Evolutionary conservation across 352 stramenopile species (phyloP).

Genomic region (Salisapilia sapeloensis): DNA sequence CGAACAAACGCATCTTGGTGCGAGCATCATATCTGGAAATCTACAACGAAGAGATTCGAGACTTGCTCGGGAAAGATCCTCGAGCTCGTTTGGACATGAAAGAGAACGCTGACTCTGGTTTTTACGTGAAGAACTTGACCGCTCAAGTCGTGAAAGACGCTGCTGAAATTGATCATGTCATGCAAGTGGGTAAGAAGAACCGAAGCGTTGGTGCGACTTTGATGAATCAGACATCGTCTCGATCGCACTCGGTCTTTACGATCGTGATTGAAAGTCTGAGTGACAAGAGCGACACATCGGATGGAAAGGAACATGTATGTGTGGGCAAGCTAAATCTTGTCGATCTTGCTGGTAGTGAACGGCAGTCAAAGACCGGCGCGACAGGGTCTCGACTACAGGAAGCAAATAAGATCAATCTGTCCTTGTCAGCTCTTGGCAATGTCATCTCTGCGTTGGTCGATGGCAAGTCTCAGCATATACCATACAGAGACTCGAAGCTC

Average conservation of each 20-base stretch:
- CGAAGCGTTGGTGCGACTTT: constrained; percentile 88
- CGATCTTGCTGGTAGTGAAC: constrained; percentile 55
- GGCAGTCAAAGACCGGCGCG: constrained; percentile 54
- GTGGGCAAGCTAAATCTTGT: constrained; percentile 95
- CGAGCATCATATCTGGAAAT: constrained; percentile 93
- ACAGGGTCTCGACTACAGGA: constrained; percentile 57
- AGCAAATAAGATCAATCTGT: constrained; percentile 70
- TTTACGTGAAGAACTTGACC: constrained; percentile 82
- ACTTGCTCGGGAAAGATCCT: constrained; percentile 84
- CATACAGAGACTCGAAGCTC: constrained; percentile 94
- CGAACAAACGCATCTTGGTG: constrained; percentile 92
- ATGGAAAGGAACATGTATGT: constrained; percentile 85
- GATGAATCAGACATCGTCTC: constrained; percentile 96
- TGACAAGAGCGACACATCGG: constrained; percentile 19
- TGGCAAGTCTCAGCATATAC: constrained; percentile 75
- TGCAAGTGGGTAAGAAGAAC: constrained; percentile 91
- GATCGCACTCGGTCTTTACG: constrained; percentile 96
- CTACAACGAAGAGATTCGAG: constrained; percentile 96
- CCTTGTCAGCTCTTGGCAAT: constrained; percentile 68
- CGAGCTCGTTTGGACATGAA: constrained; percentile 76
- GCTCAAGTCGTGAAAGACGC: constrained; percentile 77
- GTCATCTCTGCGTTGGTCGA: constrained; percentile 73
- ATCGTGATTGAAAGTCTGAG: constrained; percentile 90
- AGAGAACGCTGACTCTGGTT: constrained; percentile 81
- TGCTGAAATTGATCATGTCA: constrained; percentile 83